Evolutionary conservation across 31 red algal genomes (phyloP).

Genomic region (Endocladia muricata): DNA sequence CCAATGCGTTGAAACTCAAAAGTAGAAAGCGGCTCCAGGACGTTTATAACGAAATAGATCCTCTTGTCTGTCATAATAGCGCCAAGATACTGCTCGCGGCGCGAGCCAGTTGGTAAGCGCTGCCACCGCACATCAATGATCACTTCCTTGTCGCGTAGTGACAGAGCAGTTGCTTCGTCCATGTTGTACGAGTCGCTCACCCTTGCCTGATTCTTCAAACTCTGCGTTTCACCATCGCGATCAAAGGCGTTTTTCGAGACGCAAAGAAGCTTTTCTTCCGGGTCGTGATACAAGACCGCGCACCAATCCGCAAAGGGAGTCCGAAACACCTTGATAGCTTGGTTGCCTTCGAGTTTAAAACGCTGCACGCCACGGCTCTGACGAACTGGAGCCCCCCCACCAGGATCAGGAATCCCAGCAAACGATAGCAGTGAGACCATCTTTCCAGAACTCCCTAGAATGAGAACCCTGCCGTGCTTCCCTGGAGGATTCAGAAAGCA

Average conservation of each 20-base stretch:
- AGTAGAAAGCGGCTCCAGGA: conserved; percentile 13
- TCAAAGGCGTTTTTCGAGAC: conserved; percentile 37
- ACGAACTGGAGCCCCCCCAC: neutral
- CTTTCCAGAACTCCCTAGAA: conserved; percentile 21
- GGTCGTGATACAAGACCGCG: conserved; percentile 45
- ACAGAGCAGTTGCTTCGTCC: conserved; percentile 24
- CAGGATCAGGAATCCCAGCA: conserved; percentile 1
- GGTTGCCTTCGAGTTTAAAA: conserved; percentile 23
- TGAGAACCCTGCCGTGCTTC: conserved; percentile 25
- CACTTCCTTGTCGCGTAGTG: conserved; percentile 29
- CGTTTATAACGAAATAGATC: conserved; percentile 47
- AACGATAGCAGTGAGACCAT: conserved; percentile 36
- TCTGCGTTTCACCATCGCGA: neutral
- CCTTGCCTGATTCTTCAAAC: neutral
- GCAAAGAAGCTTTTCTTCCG: neutral
- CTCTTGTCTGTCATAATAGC: conserved; percentile 54
- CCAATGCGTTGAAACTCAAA: conserved; percentile 36
- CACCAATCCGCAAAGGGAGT: conserved; percentile 41
- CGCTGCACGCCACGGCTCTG: conserved; percentile 32
- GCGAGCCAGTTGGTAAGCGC: neutral
- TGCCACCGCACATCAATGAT: conserved; percentile 71
- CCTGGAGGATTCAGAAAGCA: conserved; percentile 42
- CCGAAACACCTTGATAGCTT: conserved; percentile 22
- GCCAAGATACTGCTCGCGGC: conserved; percentile 28
- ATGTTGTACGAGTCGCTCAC: neutral